A percentile compares a stretch with the other conserved stretches of the same genome.
Evolutionary conservation across 2,329 filamentous ascomycete genomes (phyloP).

Genomic region (Capronia coronata): DNA sequence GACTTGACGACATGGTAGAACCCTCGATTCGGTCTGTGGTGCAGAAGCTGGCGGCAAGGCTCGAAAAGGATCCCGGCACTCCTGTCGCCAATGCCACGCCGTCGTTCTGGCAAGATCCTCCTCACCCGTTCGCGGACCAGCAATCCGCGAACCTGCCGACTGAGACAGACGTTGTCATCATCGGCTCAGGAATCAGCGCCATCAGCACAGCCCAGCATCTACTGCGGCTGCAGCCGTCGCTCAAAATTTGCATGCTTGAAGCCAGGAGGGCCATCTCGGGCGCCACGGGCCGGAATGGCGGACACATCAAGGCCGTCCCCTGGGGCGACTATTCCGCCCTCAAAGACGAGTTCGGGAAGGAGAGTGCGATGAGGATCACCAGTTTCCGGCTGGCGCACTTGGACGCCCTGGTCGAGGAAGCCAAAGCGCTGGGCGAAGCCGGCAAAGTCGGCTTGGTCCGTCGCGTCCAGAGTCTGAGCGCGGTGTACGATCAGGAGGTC

Average conservation of each 20-base stretch:
- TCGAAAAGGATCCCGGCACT: constrained; percentile 32
- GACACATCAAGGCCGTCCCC: constrained; percentile 26
- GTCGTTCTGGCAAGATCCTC: constrained; percentile 31
- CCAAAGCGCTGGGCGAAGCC: constrained; percentile 18
- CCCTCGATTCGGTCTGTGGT: not conserved
- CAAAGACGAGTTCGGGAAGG: constrained; percentile 7
- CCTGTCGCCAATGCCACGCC: constrained; percentile 35
- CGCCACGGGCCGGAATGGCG: constrained; percentile 36
- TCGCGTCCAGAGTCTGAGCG: constrained; percentile 18
- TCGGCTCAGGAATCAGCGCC: constrained; percentile 35
- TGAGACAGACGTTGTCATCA: constrained; percentile 30
- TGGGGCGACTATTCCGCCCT: constrained; percentile 2
- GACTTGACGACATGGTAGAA: no score
- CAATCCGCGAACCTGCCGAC: constrained; percentile 27
- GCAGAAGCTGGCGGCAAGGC: constrained; percentile 14
- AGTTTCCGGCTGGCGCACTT: constrained; percentile 24
- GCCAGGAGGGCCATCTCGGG: constrained; percentile 33
- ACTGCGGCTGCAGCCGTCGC: constrained; percentile 28
- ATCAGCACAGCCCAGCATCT: constrained; percentile 29
- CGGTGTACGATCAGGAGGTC: constrained; percentile 12
- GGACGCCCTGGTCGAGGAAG: constrained; percentile 20
- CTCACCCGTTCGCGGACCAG: constrained; percentile 25
- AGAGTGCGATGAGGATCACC: constrained; percentile 29
- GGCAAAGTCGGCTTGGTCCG: constrained; percentile 23
- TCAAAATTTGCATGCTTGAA: constrained; percentile 27